These are phyloP conservation scores for Candida gigantensis DNA, from an alignment of 1,139 yeast genomes.

Conservation along the genomic window DNA sequence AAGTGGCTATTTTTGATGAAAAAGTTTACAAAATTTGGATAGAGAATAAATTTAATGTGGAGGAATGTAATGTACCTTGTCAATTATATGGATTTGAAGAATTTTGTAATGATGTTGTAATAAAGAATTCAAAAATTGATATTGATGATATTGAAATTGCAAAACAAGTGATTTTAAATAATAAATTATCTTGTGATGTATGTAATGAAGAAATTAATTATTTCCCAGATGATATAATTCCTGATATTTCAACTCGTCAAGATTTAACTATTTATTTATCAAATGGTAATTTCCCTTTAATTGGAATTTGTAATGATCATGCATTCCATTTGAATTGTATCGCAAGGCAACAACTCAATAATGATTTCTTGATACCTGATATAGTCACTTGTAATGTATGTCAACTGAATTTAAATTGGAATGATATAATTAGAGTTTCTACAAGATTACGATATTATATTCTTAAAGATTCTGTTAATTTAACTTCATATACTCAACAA, in stretches of 20 bases:
- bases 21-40: conserved; percentile 28
- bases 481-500: conserved; percentile 2
- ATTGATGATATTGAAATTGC: conserved; percentile 20
- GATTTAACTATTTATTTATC: conserved; percentile 7
- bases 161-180: no score
- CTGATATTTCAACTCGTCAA: conserved; percentile 2
- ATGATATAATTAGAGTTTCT: conserved; percentile 36
- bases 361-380: conserved; percentile 37
- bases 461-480: conserved; percentile 13
- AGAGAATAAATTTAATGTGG: conserved; percentile 28
- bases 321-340: conserved; percentile 48
- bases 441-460: conserved; percentile 26
- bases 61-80: conserved; percentile 11
- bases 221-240: conserved; percentile 23
- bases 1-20: conserved; percentile 38
- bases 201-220: conserved; percentile 34
- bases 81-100: conserved; percentile 14
- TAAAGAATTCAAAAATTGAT: conserved; percentile 2
- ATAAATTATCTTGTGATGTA: conserved; percentile 30
- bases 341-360: conserved; percentile 20
- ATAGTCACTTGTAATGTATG: conserved; percentile 44
- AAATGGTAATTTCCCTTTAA: conserved; percentile 18
- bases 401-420: conserved; percentile 39
- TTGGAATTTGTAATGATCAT: conserved; percentile 45
- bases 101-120: conserved; percentile 13